These are phyloP conservation scores for Floccularia luteovirens DNA, from an alignment of 768 basidiomycete genomes.

Conservation along the genomic window DNA sequence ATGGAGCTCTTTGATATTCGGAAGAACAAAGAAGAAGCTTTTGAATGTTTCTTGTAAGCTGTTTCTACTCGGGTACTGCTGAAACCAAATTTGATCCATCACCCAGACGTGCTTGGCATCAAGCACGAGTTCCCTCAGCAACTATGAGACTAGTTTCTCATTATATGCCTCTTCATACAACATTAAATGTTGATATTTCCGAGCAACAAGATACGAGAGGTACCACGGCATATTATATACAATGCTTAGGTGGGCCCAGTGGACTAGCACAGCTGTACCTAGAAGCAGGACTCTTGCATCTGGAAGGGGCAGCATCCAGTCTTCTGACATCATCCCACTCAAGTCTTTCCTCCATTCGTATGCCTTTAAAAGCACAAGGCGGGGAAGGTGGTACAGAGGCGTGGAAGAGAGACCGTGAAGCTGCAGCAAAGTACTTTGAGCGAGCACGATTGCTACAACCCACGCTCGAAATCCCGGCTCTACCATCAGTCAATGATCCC, in stretches of 20 bases:
- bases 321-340: slow-evolving; percentile 69
- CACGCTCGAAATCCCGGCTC: slow-evolving; percentile 58
- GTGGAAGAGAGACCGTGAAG: slow-evolving; percentile 69
- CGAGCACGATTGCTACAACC: slow-evolving; percentile 56
- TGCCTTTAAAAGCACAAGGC: slow-evolving; percentile 43
- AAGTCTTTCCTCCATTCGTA: slow-evolving; percentile 70
- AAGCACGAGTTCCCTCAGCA: slow-evolving; percentile 65
- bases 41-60: slow-evolving; percentile 74
- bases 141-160: slow-evolving; percentile 72
- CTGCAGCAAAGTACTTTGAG: slow-evolving; percentile 66
- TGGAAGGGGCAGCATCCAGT: slow-evolving; percentile 74
- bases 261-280: slow-evolving; percentile 72
- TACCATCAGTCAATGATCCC: slow-evolving; percentile 40
- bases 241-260: slow-evolving; percentile 56
- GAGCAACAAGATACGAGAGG: slow-evolving; percentile 38
- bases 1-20: slow-evolving; percentile 70
- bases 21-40: slow-evolving; percentile 69
- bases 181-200: slow-evolving; percentile 23
- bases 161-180: slow-evolving; percentile 55
- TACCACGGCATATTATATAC: slow-evolving; percentile 52
- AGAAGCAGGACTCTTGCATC: slow-evolving; percentile 70
- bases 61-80: slow-evolving; percentile 1
- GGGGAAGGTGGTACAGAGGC: slow-evolving; percentile 57
- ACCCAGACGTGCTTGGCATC: slow-evolving; percentile 74
- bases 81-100: neutral